Conservation (phyloP, 2,329 filamentous ascomycete species). For the Nemania sp. region DNA sequence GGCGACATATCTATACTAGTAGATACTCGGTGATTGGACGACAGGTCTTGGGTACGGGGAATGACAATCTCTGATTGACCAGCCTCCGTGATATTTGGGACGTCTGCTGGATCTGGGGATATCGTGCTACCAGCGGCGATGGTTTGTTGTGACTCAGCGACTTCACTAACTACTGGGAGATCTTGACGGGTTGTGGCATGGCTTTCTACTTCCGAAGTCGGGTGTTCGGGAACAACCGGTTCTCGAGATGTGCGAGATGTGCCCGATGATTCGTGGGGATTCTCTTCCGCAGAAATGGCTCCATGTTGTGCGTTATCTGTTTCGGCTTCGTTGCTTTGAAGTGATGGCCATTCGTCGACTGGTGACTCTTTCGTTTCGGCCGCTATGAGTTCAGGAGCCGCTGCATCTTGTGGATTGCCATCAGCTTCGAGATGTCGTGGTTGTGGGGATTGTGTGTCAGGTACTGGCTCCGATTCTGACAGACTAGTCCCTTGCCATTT, state of each 20-base stretch:
- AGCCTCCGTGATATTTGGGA: slow-evolving; percentile 10
- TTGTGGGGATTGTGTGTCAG: slow-evolving; percentile 24
- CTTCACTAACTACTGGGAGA: slow-evolving; percentile 34
- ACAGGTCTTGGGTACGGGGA: slow-evolving; percentile 27
- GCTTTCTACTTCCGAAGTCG: slow-evolving; percentile 14
- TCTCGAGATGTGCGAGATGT: slow-evolving; percentile 21
- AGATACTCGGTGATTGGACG: slow-evolving; percentile 21
- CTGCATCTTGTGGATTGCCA: slow-evolving; percentile 6
- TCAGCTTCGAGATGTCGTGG: slow-evolving; percentile 18
- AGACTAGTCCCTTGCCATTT: slow-evolving; percentile 39
- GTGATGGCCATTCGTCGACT: slow-evolving; percentile 32
- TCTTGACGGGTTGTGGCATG: slow-evolving; percentile 27
- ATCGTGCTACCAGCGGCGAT: slow-evolving; percentile 9
- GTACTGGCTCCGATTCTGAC: slow-evolving; percentile 30
- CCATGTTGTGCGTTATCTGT: slow-evolving; percentile 41
- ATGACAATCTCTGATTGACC: slow-evolving; percentile 8
- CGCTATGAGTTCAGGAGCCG: slow-evolving; percentile 8
- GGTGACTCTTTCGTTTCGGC: slow-evolving; percentile 19
- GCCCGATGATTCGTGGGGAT: not conserved
- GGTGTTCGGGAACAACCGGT: slow-evolving; percentile 20
- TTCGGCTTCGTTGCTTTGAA: slow-evolving; percentile 42
- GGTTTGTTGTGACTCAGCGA: slow-evolving; percentile 34
- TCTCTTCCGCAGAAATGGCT: slow-evolving; percentile 12
- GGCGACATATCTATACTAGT: slow-evolving; percentile 40
- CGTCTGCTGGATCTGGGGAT: not conserved